Percentiles rank a stretch among this genome's conserved stretches.
These are phyloP conservation scores for Lenzites betulinus DNA, from an alignment of 768 basidiomycete species.

Conservation along the genomic window DNA sequence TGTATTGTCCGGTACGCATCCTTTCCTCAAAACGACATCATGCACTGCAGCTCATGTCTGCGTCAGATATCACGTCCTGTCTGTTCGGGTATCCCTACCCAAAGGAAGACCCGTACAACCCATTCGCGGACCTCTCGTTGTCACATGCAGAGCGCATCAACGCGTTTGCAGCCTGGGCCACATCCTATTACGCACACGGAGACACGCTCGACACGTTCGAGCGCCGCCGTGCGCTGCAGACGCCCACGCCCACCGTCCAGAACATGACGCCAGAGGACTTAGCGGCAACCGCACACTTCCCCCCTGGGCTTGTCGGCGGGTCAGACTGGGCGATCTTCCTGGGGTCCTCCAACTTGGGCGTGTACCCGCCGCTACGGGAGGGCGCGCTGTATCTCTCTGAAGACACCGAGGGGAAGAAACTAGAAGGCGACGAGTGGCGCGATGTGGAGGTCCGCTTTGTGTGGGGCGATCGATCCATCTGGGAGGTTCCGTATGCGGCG, in stretches of 20 bases:
- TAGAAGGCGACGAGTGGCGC: not conserved
- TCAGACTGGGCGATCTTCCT: constrained; percentile 1
- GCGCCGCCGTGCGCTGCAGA: not conserved
- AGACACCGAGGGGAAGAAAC: too few relatives aligned
- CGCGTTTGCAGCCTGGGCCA: not conserved
- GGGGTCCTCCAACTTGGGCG: not conserved
- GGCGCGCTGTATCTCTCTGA: not conserved
- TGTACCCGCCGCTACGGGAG: not conserved
- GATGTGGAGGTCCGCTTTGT: not conserved
- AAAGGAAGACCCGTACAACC: not conserved
- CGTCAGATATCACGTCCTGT: not conserved
- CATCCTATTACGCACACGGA: constrained; percentile 3
- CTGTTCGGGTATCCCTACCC: constrained; percentile 5
- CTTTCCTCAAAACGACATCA: not conserved
- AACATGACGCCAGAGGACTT: not conserved
- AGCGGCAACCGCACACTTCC: not conserved
- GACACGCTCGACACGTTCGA: not conserved
- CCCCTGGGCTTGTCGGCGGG: not conserved
- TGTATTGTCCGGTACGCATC: constrained; percentile 7
- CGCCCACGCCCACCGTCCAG: not conserved
- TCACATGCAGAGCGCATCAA: not conserved
- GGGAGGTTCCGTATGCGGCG: not conserved
- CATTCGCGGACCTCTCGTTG: not conserved
- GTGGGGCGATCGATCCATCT: constrained; percentile 5
- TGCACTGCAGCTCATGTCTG: not conserved